phyloP scores from a whole-genome alignment of 495 filamentous ascomycete genomes.

The Letharia lupina region DNA sequence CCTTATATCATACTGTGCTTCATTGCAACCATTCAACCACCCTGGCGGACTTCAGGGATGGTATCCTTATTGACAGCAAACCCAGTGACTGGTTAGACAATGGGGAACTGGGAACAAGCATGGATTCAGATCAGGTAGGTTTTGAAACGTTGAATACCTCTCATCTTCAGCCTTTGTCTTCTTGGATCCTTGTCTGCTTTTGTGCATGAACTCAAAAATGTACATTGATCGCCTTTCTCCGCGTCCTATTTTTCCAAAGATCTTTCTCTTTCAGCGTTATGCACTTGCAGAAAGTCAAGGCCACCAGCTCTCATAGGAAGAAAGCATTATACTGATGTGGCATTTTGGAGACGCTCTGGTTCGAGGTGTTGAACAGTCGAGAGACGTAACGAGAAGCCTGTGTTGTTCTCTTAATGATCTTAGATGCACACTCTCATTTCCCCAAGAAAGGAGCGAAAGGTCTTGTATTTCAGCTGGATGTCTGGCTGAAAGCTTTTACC shows the following conservation, averaged over 20 bases:
- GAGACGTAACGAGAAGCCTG: not conserved
- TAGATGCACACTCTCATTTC: not conserved
- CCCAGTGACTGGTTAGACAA: not conserved
- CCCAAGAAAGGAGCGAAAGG: not conserved
- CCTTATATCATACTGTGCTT: slow-evolving; percentile 55
- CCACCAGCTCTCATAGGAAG: not conserved
- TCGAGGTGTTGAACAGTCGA: not conserved
- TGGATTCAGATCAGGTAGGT: slow-evolving; percentile 14
- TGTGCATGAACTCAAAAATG: not conserved
- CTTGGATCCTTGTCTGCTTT: not conserved
- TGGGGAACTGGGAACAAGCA: not conserved
- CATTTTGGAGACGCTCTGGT: not conserved
- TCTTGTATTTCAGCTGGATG: not conserved
- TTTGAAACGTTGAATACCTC: not conserved
- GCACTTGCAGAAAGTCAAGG: not conserved
- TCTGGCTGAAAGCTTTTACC: not conserved
- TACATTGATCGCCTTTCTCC: not conserved
- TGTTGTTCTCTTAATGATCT: not conserved
- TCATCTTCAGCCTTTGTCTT: not conserved
- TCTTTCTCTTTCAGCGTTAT: not conserved
- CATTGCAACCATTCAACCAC: slow-evolving; percentile 64
- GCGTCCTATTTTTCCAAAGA: not conserved
- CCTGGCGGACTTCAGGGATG: slow-evolving; percentile 68
- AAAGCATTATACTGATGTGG: not conserved
- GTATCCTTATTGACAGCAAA: slow-evolving; percentile 45